These are phyloP conservation scores for Chernovozyma sophiae-reginae DNA, from an alignment of 1,139 yeast genomes.

Conservation along the genomic window DNA sequence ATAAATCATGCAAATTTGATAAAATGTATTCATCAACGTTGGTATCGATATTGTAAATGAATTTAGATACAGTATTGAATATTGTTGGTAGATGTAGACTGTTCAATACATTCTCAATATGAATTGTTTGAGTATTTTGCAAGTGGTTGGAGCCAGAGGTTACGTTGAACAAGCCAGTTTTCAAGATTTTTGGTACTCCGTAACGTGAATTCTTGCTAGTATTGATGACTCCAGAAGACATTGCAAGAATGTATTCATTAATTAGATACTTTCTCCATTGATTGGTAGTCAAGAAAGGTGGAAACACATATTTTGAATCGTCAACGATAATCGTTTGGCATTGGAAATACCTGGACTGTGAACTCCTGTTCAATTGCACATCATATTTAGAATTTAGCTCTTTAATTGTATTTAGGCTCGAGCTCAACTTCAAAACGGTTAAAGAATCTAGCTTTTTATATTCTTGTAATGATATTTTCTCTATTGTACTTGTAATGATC, in stretches of 20 bases:
- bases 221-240: background rate
- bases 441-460: background rate
- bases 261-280: conserved; percentile 6
- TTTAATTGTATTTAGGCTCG: background rate
- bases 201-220: background rate
- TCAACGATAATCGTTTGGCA: background rate
- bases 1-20: conserved; percentile 1
- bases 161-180: background rate
- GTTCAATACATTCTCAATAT: conserved; percentile 4
- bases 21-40: conserved; percentile 1
- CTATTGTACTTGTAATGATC: background rate
- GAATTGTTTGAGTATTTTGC: background rate
- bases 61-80: background rate
- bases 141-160: too few species aligned
- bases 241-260: background rate
- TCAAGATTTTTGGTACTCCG: background rate
- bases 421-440: background rate
- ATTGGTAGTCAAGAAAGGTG: conserved; percentile 3
- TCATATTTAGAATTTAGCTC: background rate
- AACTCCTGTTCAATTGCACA: background rate
- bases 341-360: background rate
- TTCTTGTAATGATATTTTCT: background rate
- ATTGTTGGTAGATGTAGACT: conserved; percentile 2
- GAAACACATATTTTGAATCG: conserved; percentile 2
- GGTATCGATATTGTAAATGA: background rate